These are phyloP conservation scores for Solanum tarijense DNA, from an alignment of 257 asterid species.

Conservation along the genomic window DNA sequence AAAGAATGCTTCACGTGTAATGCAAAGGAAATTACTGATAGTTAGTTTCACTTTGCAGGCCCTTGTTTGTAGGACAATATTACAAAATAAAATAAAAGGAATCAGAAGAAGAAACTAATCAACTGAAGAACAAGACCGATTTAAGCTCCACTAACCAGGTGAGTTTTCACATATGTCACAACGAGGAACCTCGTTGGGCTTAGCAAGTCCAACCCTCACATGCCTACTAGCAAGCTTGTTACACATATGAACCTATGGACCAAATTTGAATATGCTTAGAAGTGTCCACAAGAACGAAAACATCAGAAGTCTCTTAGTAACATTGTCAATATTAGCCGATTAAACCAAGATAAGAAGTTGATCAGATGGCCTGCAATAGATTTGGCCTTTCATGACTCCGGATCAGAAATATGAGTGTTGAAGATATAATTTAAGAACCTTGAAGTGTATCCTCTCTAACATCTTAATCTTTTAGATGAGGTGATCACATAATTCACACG, in stretches of 20 bases:
- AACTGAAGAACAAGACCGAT: slow-evolving; percentile 4
- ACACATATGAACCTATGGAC: slow-evolving; percentile 75
- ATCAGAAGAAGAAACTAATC: background rate
- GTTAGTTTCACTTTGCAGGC: background rate
- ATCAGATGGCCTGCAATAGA: background rate
- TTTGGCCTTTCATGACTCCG: background rate
- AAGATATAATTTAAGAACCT: background rate
- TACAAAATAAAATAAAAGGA: slow-evolving; percentile 12
- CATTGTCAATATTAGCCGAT: background rate
- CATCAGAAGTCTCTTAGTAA: slow-evolving; percentile 1
- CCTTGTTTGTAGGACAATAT: background rate
- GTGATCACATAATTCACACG: background rate
- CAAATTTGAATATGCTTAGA: background rate
- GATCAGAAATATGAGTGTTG: background rate
- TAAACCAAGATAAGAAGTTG: background rate
- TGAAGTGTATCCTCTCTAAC: background rate
- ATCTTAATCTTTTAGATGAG: background rate
- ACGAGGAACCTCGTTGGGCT: slow-evolving; percentile 65
- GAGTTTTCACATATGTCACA: slow-evolving; percentile 90
- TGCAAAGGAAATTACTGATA: background rate
- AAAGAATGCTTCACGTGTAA: slow-evolving; percentile 57
- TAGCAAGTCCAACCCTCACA: slow-evolving; percentile 83
- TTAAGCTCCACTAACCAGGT: slow-evolving; percentile 45
- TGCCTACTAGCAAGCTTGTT: slow-evolving; percentile 98
- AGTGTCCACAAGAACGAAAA: background rate